Conservation (phyloP, 345 rosid genomes). For the Sonneratia alba region DNA sequence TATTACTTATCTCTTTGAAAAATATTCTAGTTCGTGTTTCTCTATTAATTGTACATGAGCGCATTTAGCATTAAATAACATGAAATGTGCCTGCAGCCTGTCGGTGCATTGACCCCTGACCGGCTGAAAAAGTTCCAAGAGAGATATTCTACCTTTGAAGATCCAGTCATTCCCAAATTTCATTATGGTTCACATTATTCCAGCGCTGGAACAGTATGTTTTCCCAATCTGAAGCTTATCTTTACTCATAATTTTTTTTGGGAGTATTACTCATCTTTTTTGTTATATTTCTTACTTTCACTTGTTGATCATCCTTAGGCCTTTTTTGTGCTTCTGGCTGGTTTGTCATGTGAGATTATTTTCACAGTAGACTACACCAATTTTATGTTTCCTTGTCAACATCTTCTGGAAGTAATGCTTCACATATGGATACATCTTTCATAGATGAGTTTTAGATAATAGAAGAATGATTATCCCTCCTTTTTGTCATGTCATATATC, state of each 20-base stretch:
- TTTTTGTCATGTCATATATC: not conserved
- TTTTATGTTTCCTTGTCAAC: not conserved
- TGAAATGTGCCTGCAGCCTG: slow-evolving; percentile 55
- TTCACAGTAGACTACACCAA: not conserved
- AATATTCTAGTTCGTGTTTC: not conserved
- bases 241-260: not conserved
- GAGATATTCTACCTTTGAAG: slow-evolving; percentile 95
- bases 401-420: not conserved
- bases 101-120: slow-evolving; percentile 83
- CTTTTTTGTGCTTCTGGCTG: not conserved
- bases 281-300: not conserved
- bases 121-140: slow-evolving; percentile 81
- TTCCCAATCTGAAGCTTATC: slow-evolving; percentile 12
- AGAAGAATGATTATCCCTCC: not conserved
- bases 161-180: slow-evolving; percentile 94
- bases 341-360: not conserved
- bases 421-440: not conserved
- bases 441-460: not conserved
- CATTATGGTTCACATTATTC: slow-evolving; percentile 99
- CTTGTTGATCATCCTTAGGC: not conserved
- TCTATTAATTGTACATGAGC: not conserved
- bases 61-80: not conserved
- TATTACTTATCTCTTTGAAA: slow-evolving; percentile 19
- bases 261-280: not conserved
- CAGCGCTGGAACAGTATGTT: slow-evolving; percentile 89